These are phyloP conservation scores for Vitis hybrid DNA, from an alignment of 177 flowering plant species.

Conservation along the genomic window DNA sequence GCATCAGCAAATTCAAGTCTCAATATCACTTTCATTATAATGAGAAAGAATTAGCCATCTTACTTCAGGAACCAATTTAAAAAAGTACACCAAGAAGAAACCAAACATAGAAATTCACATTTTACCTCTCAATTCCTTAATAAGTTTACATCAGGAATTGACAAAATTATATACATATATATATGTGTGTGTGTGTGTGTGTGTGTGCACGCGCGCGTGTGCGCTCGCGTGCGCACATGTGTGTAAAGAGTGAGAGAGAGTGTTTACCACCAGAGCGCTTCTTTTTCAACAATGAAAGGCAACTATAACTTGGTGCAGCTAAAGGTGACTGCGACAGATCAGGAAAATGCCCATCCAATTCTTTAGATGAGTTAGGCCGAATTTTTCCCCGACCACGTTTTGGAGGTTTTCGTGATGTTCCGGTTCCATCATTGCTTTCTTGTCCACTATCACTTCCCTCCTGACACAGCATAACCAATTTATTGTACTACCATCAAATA, in stretches of 20 bases:
- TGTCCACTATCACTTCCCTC: slow-evolving; percentile 41
- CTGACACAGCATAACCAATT: slow-evolving; percentile 17
- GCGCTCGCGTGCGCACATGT: too few relatives aligned
- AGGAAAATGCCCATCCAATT: neutral
- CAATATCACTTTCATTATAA: too few relatives aligned
- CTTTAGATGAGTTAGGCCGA: slow-evolving; percentile 22
- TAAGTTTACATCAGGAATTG: too few relatives aligned
- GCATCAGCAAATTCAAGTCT: slow-evolving; percentile 2
- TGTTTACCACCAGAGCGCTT: slow-evolving; percentile 31
- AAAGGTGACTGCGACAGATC: slow-evolving; percentile 14
- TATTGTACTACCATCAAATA: too few relatives aligned
- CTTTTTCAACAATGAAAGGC: slow-evolving; percentile 34
- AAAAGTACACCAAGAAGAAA: neutral
- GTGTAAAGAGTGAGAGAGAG: too few relatives aligned
- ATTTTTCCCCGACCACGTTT: slow-evolving; percentile 31
- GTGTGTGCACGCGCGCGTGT: too few relatives aligned
- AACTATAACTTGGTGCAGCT: slow-evolving; percentile 27
- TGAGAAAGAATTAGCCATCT: too few relatives aligned
- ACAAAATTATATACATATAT: too few relatives aligned
- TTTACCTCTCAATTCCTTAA: too few relatives aligned
- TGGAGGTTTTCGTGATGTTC: slow-evolving; percentile 17
- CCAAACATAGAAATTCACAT: neutral
- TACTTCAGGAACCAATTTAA: neutral
- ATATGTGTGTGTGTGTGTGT: too few relatives aligned
- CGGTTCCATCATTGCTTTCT: slow-evolving; percentile 31